A percentile compares a stretch with the other conserved stretches of the same genome.
These are phyloP conservation scores for Rhizophora apiculata DNA, from an alignment of 345 rosid species.

Conservation along the genomic window DNA sequence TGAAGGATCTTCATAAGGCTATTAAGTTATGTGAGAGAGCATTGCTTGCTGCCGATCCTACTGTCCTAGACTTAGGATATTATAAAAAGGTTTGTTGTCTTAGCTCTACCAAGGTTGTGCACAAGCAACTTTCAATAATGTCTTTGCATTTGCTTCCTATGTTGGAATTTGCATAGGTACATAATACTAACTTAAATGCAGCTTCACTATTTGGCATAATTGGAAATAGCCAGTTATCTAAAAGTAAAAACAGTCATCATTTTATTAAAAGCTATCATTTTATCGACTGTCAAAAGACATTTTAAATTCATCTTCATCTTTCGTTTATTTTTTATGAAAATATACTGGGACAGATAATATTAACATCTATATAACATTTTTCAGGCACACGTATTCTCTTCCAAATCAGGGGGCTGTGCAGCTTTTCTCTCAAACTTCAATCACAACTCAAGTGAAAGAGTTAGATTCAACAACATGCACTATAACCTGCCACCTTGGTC, in stretches of 20 bases:
- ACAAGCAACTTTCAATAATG: no score
- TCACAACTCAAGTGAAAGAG: slow-evolving; percentile 12
- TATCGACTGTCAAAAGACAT: no score
- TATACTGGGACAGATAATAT: background rate
- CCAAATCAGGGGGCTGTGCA: slow-evolving; percentile 28
- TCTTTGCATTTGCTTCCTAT: no score
- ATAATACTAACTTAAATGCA: no score
- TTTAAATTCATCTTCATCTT: background rate
- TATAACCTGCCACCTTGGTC: slow-evolving; percentile 32
- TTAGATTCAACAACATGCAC: slow-evolving; percentile 22
- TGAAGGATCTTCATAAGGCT: slow-evolving; percentile 27
- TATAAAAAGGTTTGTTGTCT: slow-evolving; percentile 18
- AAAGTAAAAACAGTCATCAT: no score
- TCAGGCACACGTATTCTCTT: slow-evolving; percentile 30
- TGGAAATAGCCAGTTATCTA: no score
- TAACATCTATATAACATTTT: background rate
- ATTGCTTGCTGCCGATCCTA: slow-evolving; percentile 21
- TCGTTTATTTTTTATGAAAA: background rate
- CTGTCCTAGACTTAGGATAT: slow-evolving; percentile 12
- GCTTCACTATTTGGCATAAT: no score
- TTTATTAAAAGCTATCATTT: no score
- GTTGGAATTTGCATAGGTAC: no score
- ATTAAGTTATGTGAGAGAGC: slow-evolving; percentile 24
- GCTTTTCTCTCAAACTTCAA: slow-evolving; percentile 30
- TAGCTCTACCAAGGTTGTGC: background rate